phyloP scores from a whole-genome alignment of 2,329 filamentous ascomycete genomes.

The Pseudogymnoascus sp. region DNA sequence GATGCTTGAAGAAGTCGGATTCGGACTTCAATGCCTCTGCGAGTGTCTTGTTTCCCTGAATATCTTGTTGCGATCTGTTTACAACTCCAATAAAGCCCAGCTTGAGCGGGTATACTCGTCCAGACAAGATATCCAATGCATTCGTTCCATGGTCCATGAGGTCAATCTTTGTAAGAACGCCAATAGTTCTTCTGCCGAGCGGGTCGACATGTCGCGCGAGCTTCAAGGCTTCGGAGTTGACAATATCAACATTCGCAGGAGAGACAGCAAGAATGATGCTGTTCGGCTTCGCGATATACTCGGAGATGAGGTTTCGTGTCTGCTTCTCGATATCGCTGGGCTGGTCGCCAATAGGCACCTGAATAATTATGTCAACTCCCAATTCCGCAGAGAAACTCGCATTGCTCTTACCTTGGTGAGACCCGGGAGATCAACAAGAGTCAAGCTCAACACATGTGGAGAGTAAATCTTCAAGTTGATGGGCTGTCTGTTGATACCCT shows the following conservation, averaged over 20 bases:
- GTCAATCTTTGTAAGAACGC: constrained; percentile 93
- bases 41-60: constrained; percentile 91
- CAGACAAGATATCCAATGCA: constrained; percentile 93
- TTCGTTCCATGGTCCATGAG: constrained; percentile 99
- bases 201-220: constrained; percentile 95
- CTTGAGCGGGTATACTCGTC: constrained; percentile 92
- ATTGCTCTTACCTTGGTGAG: constrained; percentile 68
- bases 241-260: constrained; percentile 93
- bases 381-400: neutral
- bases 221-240: constrained; percentile 96
- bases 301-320: constrained; percentile 88
- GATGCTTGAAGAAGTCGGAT: constrained; percentile 91
- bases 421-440: constrained; percentile 89
- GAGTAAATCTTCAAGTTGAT: constrained; percentile 99
- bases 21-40: constrained; percentile 85
- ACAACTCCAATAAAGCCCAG: constrained; percentile 97
- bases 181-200: constrained; percentile 88
- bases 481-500: constrained; percentile 93
- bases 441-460: constrained; percentile 91
- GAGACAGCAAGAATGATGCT: constrained; percentile 96
- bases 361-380: neutral
- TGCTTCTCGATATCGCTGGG: constrained; percentile 98
- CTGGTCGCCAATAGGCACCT: constrained; percentile 96
- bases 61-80: constrained; percentile 96
- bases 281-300: constrained; percentile 98